Percentiles rank a stretch among this genome's conserved stretches.
Evolutionary conservation across 176 grass and related monocot genomes (phyloP).

Genomic region (Eragrostis nindensis): DNA sequence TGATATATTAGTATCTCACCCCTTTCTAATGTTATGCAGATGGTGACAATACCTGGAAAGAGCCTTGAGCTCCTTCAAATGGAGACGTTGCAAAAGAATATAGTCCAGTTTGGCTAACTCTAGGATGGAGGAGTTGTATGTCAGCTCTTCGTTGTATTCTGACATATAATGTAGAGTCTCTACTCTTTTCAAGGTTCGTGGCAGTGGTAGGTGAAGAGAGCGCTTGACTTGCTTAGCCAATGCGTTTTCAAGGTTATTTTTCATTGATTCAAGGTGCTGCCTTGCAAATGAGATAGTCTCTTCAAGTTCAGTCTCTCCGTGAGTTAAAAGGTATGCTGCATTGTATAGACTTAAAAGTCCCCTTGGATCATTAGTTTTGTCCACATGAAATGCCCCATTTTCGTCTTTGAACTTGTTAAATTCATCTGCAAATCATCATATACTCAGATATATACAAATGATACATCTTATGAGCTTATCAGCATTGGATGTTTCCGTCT

Average conservation of each 20-base stretch:
- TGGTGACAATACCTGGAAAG: conserved; percentile 43
- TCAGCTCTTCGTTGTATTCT: conserved; percentile 22
- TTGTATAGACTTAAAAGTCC: conserved; percentile 48
- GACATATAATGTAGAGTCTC: conserved; percentile 28
- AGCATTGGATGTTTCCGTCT: not conserved
- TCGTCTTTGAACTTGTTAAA: conserved; percentile 36
- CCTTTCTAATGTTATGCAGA: not conserved
- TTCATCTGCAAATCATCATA: conserved; percentile 23
- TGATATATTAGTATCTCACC: not conserved
- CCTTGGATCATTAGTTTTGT: conserved; percentile 29
- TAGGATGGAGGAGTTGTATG: conserved; percentile 15
- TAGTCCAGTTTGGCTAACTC: conserved; percentile 44
- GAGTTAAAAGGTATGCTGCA: conserved; percentile 34
- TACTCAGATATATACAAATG: not conserved
- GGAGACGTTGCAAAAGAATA: conserved; percentile 35
- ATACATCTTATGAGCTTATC: not conserved
- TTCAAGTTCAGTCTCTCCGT: conserved; percentile 36
- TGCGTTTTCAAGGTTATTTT: conserved; percentile 1
- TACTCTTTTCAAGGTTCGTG: conserved; percentile 36
- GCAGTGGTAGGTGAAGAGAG: conserved; percentile 35
- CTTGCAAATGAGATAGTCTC: conserved; percentile 24
- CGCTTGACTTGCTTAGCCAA: conserved; percentile 32
- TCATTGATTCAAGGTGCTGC: conserved; percentile 19
- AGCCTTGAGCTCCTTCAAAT: conserved; percentile 41
- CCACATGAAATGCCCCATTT: not conserved